Evolutionary conservation across 2,329 filamentous ascomycete genomes (phyloP).

Genomic region (Fusarium agapanthi): DNA sequence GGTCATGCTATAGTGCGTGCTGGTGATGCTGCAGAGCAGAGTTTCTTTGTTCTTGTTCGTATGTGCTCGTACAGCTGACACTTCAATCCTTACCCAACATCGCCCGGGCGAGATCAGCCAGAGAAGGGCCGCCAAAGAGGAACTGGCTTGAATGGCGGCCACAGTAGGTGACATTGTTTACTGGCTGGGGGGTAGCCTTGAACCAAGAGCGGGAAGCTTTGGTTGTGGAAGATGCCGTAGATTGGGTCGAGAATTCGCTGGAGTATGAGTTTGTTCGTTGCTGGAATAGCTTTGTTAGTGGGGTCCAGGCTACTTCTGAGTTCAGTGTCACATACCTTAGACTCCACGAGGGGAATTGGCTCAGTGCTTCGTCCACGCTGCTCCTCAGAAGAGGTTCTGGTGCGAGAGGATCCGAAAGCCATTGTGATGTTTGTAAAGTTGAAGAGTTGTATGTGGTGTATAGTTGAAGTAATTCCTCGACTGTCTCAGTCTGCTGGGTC

Average conservation of each 20-base stretch:
- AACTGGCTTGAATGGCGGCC: constrained; percentile 64
- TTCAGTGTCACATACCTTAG: constrained; percentile 38
- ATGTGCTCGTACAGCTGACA: constrained; percentile 9
- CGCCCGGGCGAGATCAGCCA: constrained; percentile 54
- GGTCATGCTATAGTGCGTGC: neutral
- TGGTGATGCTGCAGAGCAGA: constrained; percentile 3
- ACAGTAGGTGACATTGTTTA: constrained; percentile 65
- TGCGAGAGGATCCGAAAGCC: constrained; percentile 19
- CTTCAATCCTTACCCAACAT: constrained; percentile 49
- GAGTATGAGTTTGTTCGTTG: constrained; percentile 45
- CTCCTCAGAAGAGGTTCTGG: constrained; percentile 35
- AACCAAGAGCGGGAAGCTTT: constrained; percentile 46
- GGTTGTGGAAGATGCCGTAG: constrained; percentile 41
- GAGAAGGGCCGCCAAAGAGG: constrained; percentile 59
- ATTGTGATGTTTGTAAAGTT: constrained; percentile 5
- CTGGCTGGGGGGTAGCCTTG: constrained; percentile 50
- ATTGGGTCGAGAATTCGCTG: constrained; percentile 40
- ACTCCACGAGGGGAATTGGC: constrained; percentile 34
- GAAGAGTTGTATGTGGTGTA: neutral
- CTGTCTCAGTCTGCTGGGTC: neutral
- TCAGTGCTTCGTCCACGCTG: constrained; percentile 35
- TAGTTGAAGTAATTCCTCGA: neutral
- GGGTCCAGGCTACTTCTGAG: neutral
- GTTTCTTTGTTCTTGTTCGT: constrained; percentile 7
- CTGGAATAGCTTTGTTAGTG: constrained; percentile 33